Evolutionary conservation across 805 yeast species (phyloP).

Genomic region (Candida ipomoeae): DNA sequence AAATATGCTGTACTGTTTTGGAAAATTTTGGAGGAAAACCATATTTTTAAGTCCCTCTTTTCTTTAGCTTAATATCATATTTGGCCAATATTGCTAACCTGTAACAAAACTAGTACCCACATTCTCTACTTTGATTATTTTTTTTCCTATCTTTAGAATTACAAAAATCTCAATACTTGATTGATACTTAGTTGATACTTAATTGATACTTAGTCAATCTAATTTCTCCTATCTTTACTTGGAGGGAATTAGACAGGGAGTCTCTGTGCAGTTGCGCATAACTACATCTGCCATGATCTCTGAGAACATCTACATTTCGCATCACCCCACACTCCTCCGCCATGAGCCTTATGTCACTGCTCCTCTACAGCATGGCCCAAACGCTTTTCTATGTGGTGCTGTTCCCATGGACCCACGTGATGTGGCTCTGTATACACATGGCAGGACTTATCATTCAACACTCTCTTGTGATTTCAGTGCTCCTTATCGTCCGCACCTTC

Average conservation of each 20-base stretch:
- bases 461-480: conserved; percentile 11
- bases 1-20: too few relatives aligned
- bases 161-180: too few relatives aligned
- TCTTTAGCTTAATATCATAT: too few relatives aligned
- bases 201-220: too few relatives aligned
- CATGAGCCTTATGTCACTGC: background rate
- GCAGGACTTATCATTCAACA: conserved; percentile 11
- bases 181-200: too few relatives aligned
- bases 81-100: too few relatives aligned
- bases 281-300: background rate
- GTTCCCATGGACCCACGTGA: conserved; percentile 13
- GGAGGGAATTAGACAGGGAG: too few relatives aligned
- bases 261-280: background rate
- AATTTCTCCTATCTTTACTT: too few relatives aligned
- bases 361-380: background rate
- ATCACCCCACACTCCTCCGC: background rate
- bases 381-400: background rate
- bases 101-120: too few relatives aligned
- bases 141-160: too few relatives aligned
- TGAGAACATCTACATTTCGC: background rate
- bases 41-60: too few relatives aligned
- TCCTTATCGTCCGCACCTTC: conserved; percentile 14
- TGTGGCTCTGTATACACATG: conserved; percentile 6
- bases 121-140: too few relatives aligned
- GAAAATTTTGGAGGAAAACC: background rate